Conservation (phyloP, 2,329 filamentous ascomycete genomes). For the Monosporascus ibericus region DNA sequence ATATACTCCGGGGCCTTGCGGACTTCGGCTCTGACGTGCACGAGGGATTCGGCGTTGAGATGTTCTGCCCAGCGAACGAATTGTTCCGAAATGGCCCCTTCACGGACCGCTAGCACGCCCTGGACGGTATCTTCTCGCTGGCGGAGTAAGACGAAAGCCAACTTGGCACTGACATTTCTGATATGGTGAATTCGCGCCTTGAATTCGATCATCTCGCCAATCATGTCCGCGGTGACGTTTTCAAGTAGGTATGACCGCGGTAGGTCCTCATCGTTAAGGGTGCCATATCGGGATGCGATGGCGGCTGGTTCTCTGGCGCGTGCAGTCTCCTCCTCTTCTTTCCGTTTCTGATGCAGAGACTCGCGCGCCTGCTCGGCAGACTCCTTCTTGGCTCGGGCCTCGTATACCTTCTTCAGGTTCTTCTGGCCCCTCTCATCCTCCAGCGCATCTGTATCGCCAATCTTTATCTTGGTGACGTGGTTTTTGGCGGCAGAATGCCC, state of each 20-base stretch:
- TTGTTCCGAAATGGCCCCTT: conserved; percentile 58
- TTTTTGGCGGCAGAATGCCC: conserved; percentile 32
- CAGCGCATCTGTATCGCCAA: conserved; percentile 30
- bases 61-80: conserved; percentile 88
- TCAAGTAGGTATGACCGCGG: conserved; percentile 29
- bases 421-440: conserved; percentile 26
- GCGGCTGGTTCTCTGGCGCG: conserved; percentile 20
- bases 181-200: conserved; percentile 71
- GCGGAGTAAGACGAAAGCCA: conserved; percentile 81
- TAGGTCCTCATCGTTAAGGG: conserved; percentile 32
- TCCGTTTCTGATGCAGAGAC: conserved; percentile 26
- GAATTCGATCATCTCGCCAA: conserved; percentile 58
- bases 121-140: conserved; percentile 81
- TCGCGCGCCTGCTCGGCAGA: conserved; percentile 27
- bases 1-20: conserved; percentile 70
- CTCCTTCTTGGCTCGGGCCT: conserved; percentile 26
- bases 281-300: conserved; percentile 21
- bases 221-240: conserved; percentile 34
- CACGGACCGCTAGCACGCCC: conserved; percentile 58
- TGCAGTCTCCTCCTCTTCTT: conserved; percentile 27
- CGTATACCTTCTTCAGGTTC: conserved; percentile 25
- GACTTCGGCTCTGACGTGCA: conserved; percentile 68
- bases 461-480: conserved; percentile 30
- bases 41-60: conserved; percentile 69
- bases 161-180: conserved; percentile 71